Base-by-base conservation (phyloP, 1,284 basidiomycete species). In the Pseudozyma thailandica region DNA sequence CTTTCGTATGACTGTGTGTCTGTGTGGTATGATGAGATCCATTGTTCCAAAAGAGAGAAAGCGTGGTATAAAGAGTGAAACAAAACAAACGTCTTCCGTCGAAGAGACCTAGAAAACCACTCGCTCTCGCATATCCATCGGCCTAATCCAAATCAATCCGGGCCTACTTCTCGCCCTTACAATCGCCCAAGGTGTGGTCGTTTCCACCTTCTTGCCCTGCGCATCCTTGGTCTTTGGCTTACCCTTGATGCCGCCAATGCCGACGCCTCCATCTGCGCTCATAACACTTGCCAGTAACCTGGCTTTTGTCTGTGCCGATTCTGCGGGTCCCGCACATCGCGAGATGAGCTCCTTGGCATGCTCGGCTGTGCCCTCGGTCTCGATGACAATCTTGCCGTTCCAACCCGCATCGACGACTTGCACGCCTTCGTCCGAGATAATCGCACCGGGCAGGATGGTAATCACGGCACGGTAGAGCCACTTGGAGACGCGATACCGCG, bases 391-490 rank as follows among this genome's bases (percentile, higher is more conserved):
- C 26, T 59, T 71, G 16, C 75, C 75, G 25, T 74, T 64, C 74
- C 75, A 79, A 10, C 68, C 72, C 1, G 58, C 52, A 51, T 75
- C 75, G 2, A 75, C 68, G 26, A 62, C 59, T 28, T 76, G 54
- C 0, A 79, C 27, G 2, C 73, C 72, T 27, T 72, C 57, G 15
- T 69, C 55, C 21, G 53, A 61, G 37, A 78, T 75, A 39, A 78
- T 75, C 16, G 73, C 57, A 5, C 75, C 73, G 4, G 58, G 43
- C 2, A 56, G 60, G n/a, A 83, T 50, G 21, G 56, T 65, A 44
- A 83, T 72, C n/a, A 66, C 65, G 0, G 80, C 78, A 4, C 84
- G 74, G 68, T 85, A 85, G 27, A 85, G 78, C 80, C 83, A 84
- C 53, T 81, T 82, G 28, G 79, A 76, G 57, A 85, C 76, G 10